phyloP scores from a whole-genome alignment of 2,329 filamentous ascomycete genomes.

The Bipolaris bicolor region DNA sequence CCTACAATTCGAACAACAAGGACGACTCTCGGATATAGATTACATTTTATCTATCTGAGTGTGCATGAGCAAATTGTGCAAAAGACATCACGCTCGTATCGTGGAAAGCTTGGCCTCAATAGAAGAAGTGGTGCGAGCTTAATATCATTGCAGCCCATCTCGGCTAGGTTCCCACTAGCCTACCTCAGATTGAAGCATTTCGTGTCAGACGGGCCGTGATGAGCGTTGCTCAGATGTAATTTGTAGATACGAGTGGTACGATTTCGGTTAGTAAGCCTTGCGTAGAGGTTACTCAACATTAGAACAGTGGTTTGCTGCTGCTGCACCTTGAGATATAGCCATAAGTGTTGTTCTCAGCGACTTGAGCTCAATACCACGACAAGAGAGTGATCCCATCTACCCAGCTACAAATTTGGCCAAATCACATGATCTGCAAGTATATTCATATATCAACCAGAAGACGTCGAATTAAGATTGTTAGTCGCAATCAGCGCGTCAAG shows the following conservation, averaged over 20 bases:
- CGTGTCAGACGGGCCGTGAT: neutral
- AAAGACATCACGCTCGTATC: neutral
- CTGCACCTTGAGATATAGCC: neutral
- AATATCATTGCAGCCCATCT: neutral
- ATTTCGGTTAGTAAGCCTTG: neutral
- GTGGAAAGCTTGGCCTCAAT: neutral
- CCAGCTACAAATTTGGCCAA: too few species aligned
- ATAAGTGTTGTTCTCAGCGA: neutral
- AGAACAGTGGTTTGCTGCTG: neutral
- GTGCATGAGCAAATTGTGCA: neutral
- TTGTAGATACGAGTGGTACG: neutral
- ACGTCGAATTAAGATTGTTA: neutral
- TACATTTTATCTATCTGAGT: neutral
- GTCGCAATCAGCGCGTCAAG: neutral
- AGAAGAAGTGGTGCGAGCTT: neutral
- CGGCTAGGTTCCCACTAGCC: neutral
- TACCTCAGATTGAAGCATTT: neutral
- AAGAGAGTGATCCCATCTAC: too few species aligned
- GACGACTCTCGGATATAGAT: neutral
- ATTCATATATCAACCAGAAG: neutral
- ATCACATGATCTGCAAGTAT: neutral
- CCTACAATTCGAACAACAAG: neutral
- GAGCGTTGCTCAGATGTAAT: neutral
- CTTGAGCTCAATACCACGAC: neutral
- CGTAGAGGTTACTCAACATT: neutral